Percentiles rank a stretch among this genome's conserved stretches.
Evolutionary conservation across 2,329 filamentous ascomycete species (phyloP).

Genomic region (Elsinoe necatrix): DNA sequence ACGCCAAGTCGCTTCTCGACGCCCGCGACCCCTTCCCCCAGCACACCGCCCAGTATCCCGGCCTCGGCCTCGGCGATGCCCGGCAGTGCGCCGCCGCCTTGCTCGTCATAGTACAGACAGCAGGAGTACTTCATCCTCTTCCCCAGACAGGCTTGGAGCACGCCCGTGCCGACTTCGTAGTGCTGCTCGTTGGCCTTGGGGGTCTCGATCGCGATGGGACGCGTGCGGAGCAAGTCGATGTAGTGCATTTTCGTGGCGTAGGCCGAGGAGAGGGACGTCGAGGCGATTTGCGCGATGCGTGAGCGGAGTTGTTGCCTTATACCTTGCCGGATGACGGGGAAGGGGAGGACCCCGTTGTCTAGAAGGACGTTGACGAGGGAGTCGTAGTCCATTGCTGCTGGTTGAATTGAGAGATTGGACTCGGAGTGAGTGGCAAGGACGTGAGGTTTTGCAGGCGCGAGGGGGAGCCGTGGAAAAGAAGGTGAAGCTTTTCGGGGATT

Average conservation of each 20-base stretch:
- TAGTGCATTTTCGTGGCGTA: slow-evolving; percentile 57
- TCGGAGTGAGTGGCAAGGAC: too few species aligned
- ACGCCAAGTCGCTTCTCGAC: slow-evolving; percentile 4
- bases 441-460: not conserved
- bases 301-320: slow-evolving; percentile 59
- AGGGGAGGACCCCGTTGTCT: slow-evolving; percentile 57
- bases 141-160: slow-evolving; percentile 53
- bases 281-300: slow-evolving; percentile 48
- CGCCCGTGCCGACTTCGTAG: slow-evolving; percentile 62
- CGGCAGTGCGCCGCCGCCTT: slow-evolving; percentile 42
- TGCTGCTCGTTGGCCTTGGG: slow-evolving; percentile 59
- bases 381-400: slow-evolving; percentile 24
- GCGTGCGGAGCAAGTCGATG: slow-evolving; percentile 48
- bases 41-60: not conserved
- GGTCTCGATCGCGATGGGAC: slow-evolving; percentile 62
- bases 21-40: not conserved
- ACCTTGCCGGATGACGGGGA: slow-evolving; percentile 52
- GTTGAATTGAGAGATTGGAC: not conserved
- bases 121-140: slow-evolving; percentile 66
- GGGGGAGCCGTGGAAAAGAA: not conserved
- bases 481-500: not conserved
- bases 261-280: slow-evolving; percentile 44
- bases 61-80: slow-evolving; percentile 13
- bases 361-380: slow-evolving; percentile 47
- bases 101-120: slow-evolving; percentile 56